Evolutionary conservation across 805 yeast species (phyloP), one percentile per base, ranked within the genome.

Genomic region (Kockiozyma suomiensis): DNA sequence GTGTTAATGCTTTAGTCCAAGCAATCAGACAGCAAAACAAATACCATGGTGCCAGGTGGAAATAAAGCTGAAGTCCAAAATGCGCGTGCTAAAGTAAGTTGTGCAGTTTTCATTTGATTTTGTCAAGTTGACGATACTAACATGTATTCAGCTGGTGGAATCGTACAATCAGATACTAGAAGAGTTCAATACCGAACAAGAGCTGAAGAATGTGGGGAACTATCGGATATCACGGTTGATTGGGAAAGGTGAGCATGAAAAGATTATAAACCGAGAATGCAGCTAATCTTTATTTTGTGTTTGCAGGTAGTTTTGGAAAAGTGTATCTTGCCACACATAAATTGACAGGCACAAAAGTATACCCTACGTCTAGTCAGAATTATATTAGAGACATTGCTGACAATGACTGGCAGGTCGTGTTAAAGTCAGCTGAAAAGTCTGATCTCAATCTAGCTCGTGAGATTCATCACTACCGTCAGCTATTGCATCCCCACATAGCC

Each of bases 381-480:
- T 32, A 8, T 32, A 7, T 8, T 32, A 32, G 13, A 33, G 38
- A 33, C 38, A 33, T 33, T 33, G 7, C 42, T 38, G 17, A 37
- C 7, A 37, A 21, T 0, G 8, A 12, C n/a, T 15, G 17, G n/a
- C 73, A 61, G 83, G 80, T 93, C 2, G 98, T 94, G 17, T 74
- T 94, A 62, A 93, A 93, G 69, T 87, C 78, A 43, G 93, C 96
- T 7, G 76, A 79, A 13, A 84, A 85, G 59, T 82, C 81, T 49
- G 96, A 90, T 70, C 91, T 96, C 33, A 90, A 92, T 69, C 80
- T 93, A 23, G 96, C 92, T 40, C 77, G 97, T 56, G 99, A 93
- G 69, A 90, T 90, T 32, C 90, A 88, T 70, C 94, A 90, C 71
- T 92, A 92, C 68, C 79, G 90, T 52, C 94, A 90, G 70, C 84